Evolutionary conservation across 495 filamentous ascomycete genomes (phyloP).

Genomic region (Penicillium cinerascens): DNA sequence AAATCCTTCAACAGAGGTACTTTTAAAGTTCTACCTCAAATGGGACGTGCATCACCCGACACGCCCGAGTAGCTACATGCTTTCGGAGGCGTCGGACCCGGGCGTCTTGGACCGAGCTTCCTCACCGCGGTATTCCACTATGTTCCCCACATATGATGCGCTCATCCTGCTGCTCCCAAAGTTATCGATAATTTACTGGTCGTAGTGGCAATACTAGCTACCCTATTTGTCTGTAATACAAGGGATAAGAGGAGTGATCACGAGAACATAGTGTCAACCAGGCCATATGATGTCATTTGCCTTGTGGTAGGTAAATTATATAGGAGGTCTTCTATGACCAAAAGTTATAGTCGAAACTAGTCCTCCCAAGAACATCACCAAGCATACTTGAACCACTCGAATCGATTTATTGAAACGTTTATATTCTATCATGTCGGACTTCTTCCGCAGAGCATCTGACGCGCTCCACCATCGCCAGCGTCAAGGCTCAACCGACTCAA

Average conservation of each 20-base stretch:
- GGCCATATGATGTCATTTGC: constrained; percentile 2
- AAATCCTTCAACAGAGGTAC: background rate
- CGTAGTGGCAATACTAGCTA: background rate
- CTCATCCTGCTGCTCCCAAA: background rate
- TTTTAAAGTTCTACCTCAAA: background rate
- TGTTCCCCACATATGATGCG: background rate
- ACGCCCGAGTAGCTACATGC: background rate
- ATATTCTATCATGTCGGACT: constrained; percentile 6
- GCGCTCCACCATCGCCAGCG: constrained; percentile 7
- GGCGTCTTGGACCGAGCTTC: background rate
- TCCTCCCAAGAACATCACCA: background rate
- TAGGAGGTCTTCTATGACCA: background rate
- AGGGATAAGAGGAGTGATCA: background rate
- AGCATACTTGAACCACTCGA: background rate
- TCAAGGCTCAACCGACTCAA: constrained; percentile 5
- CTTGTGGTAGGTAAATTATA: background rate
- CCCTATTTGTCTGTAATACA: background rate
- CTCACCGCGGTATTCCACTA: background rate
- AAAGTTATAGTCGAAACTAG: background rate
- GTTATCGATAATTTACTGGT: background rate
- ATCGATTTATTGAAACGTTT: background rate
- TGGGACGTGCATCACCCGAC: background rate
- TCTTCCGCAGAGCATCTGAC: constrained; percentile 9
- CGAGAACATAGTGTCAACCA: background rate
- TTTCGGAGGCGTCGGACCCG: background rate